phyloP scores from a whole-genome alignment of 2,329 filamentous ascomycete genomes.

The Pestalotiopsis sp. region DNA sequence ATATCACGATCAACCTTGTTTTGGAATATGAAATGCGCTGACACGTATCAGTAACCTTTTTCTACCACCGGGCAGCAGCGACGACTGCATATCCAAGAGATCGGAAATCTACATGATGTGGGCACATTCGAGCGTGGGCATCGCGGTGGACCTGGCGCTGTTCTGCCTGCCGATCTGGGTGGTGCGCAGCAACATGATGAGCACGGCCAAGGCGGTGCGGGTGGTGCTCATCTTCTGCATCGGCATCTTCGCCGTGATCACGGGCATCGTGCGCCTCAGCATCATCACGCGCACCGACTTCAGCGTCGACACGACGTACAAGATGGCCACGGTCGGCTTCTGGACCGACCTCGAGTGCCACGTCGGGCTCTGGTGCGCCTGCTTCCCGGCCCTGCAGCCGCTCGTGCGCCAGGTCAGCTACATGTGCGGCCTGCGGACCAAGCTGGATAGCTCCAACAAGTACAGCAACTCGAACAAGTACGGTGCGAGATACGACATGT shows the following conservation, averaged over 20 bases:
- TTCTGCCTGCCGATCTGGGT: conserved; percentile 40
- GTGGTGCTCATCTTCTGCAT: conserved; percentile 40
- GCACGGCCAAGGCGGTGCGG: conserved; percentile 33
- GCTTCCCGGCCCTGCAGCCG: conserved; percentile 19
- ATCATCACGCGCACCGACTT: conserved; percentile 36
- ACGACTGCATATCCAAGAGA: conserved; percentile 5
- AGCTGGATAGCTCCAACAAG: conserved; percentile 8
- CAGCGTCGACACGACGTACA: conserved; percentile 35
- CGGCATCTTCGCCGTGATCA: conserved; percentile 38
- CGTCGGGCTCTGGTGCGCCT: conserved; percentile 45
- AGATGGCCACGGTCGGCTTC: conserved; percentile 36
- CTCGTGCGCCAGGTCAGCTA: neutral
- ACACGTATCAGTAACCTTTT: conserved; percentile 1
- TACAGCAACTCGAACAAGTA: conserved; percentile 3
- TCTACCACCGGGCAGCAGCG: neutral
- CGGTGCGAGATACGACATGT: neutral
- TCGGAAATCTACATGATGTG: conserved; percentile 8
- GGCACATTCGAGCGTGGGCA: neutral
- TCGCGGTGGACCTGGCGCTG: conserved; percentile 36
- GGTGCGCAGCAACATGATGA: conserved; percentile 38
- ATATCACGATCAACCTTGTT: no score
- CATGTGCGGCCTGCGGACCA: conserved; percentile 24
- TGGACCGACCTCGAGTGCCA: conserved; percentile 46
- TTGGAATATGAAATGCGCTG: neutral
- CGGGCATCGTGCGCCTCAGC: conserved; percentile 40